Evolutionary conservation across 2,329 filamentous ascomycete genomes (phyloP), one percentile per base, ranked within the genome.

Genomic region (Canariomyces notabilis): DNA sequence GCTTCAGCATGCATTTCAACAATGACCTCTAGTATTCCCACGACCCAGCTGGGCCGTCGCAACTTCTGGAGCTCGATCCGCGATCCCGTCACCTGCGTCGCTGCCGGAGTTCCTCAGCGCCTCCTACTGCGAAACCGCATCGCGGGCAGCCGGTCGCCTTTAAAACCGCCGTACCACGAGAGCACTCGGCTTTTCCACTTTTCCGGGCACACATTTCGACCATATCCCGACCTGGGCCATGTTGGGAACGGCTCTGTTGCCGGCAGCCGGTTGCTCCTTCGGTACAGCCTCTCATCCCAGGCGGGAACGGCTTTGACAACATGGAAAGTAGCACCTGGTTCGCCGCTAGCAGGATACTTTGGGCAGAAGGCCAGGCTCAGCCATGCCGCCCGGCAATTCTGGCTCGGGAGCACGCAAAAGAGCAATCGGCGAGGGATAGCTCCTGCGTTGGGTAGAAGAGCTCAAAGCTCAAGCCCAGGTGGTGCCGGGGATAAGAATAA

Each of bases 221-320:
- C 58, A 3, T 59, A 57, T 38, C 56, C 58, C 33, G 47, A 49
- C 15, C 56, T 61, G 20, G 61, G 64, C 46, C 67, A 73, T 58
- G 64, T 72, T 19, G 71, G 70, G 9, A 71, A 69, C 48, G 75
- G 72, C 57, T 76, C 77, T 57, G 73, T 75, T 26, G 79, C 76
- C 1, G 73, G 77, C 19, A 72, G 77, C 5, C 64, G 79, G 29
- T 64, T 80, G 20, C 69, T 80, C 14, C 59, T 78, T 40, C 72
- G 75, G 15, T 56, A 71, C 26, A 63, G 64, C 45, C 67, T 72
- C 26, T 58, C 65, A 3, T 63, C 66, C 3, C 62, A 68, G 7
- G 61, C 69, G 3, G 61, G 63, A 23, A 58, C 67, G 0, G 64
- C 68, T n/a, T 63, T 67, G 15, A 61, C 64, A 15, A 64, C 66